Conservation (phyloP, 1,284 basidiomycete genomes). For the Cryptococcus sp. region DNA sequence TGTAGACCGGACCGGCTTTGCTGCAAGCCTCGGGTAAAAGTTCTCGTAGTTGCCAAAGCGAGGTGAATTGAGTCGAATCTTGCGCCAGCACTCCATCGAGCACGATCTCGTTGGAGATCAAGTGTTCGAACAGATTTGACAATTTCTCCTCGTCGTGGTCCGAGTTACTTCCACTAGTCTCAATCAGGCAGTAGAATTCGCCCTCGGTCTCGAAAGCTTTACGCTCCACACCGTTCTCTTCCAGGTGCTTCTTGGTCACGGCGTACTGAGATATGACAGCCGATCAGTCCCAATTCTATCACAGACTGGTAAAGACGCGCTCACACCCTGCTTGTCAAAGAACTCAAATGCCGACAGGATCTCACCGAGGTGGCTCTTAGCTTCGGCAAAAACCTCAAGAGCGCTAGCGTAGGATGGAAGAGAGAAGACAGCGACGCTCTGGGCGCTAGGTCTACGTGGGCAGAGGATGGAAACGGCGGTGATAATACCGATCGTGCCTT, state of each 20-base stretch:
- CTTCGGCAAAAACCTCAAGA: conserved; percentile 60
- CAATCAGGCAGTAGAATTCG: conserved; percentile 84
- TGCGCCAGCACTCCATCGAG: conserved; percentile 92
- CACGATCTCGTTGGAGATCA: conserved; percentile 79
- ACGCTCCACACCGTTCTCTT: conserved; percentile 46
- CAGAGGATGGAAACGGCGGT: conserved; percentile 95
- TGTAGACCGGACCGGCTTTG: conserved; percentile 94
- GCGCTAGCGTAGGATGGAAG: conserved; percentile 60
- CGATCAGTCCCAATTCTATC: conserved; percentile 1
- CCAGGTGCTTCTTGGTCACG: conserved; percentile 61
- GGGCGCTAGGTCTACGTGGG: conserved; percentile 77
- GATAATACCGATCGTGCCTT: conserved; percentile 93
- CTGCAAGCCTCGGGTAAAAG: conserved; percentile 89
- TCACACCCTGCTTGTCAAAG: conserved; percentile 71
- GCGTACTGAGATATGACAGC: conserved; percentile 63
- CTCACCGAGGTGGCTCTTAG: conserved; percentile 77
- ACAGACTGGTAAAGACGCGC: not conserved
- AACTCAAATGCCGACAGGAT: conserved; percentile 98
- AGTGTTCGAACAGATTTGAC: conserved; percentile 71
- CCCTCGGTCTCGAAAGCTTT: conserved; percentile 65
- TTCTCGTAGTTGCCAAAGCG: conserved; percentile 93
- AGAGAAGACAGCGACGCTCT: conserved; percentile 61
- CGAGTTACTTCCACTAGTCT: conserved; percentile 90
- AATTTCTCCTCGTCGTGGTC: conserved; percentile 99
- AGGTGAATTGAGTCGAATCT: conserved; percentile 83